phyloP scores from a whole-genome alignment of 345 rosid species.

The Sonneratia alba region DNA sequence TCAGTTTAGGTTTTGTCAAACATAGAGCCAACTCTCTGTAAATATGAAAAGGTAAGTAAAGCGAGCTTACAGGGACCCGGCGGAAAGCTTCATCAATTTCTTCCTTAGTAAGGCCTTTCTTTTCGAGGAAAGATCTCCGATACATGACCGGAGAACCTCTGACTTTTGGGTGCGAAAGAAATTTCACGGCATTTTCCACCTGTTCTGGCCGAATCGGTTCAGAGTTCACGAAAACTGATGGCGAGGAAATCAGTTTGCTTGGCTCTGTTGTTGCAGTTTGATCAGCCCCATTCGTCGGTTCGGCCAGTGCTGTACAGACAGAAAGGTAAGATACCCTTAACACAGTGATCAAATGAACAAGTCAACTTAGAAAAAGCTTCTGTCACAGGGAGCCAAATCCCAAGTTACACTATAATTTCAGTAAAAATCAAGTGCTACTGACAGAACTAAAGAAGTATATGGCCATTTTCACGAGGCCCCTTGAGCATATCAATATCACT shows the following conservation, averaged over 20 bases:
- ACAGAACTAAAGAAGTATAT: background rate
- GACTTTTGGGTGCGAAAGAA: slow-evolving; percentile 92
- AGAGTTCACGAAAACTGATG: slow-evolving; percentile 75
- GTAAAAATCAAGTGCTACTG: background rate
- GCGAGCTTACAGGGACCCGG: slow-evolving; percentile 71
- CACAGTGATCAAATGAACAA: background rate
- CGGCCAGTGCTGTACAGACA: slow-evolving; percentile 31
- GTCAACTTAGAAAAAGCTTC: background rate
- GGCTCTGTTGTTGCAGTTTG: slow-evolving; percentile 39
- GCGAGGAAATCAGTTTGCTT: slow-evolving; percentile 26
- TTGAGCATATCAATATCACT: background rate
- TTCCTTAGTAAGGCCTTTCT: slow-evolving; percentile 90
- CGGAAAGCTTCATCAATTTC: slow-evolving; percentile 96
- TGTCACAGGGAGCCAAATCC: background rate
- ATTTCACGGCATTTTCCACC: slow-evolving; percentile 85
- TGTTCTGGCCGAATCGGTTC: slow-evolving; percentile 95
- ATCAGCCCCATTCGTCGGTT: slow-evolving; percentile 36
- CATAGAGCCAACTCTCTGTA: background rate
- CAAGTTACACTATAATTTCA: background rate
- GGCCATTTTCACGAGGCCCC: background rate
- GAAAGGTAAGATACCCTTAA: background rate
- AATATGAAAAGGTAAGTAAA: background rate
- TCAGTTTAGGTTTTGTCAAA: background rate
- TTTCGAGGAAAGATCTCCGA: slow-evolving; percentile 90
- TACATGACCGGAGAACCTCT: slow-evolving; percentile 83